Evolutionary conservation across 1,139 yeast species (phyloP).

Genomic region (Pneumocystis carinii): DNA sequence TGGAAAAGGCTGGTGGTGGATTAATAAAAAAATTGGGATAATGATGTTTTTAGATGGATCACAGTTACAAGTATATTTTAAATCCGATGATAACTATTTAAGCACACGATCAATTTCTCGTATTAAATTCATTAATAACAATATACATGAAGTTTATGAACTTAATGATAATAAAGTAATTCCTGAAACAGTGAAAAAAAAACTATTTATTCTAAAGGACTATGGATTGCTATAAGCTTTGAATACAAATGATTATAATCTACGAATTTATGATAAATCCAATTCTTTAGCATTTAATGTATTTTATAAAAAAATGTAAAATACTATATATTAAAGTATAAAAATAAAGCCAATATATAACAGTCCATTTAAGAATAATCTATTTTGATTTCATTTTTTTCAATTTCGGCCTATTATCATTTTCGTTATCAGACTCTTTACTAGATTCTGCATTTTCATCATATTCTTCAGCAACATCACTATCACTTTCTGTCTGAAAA

Average conservation of each 20-base stretch:
- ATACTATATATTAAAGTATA: not conserved
- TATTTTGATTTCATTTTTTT: not conserved
- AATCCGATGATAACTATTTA: not conserved
- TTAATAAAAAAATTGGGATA: not conserved
- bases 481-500: constrained; percentile 23
- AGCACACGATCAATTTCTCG: not conserved
- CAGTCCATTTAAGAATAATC: not conserved
- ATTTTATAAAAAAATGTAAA: not conserved
- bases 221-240: not conserved
- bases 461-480: constrained; percentile 76
- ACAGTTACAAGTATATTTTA: not conserved
- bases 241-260: not conserved
- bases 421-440: constrained; percentile 31
- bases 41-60: constrained; percentile 1
- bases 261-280: not conserved
- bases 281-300: not conserved
- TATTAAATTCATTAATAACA: not conserved
- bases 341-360: not conserved
- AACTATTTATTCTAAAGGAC: not conserved
- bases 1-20: not conserved
- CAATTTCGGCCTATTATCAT: constrained; percentile 4
- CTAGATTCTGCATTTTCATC: constrained; percentile 54
- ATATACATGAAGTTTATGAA: not conserved
- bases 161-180: not conserved
- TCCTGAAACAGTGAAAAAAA: not conserved